These are phyloP conservation scores for Dactylellina drechsleri DNA, from an alignment of 2,329 filamentous ascomycete genomes.

Conservation along the genomic window DNA sequence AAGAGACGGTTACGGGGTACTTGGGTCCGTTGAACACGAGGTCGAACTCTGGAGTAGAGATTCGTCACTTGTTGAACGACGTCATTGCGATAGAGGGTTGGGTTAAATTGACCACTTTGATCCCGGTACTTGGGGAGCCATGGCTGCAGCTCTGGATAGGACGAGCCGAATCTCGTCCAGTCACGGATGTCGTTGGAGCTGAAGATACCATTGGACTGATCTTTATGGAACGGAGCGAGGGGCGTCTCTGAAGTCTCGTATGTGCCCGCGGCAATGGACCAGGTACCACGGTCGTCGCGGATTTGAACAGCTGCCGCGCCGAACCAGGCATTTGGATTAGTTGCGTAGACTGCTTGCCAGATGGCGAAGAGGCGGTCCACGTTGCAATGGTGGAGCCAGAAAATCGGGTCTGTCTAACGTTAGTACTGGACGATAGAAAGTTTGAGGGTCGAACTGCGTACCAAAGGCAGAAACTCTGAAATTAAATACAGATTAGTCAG, in stretches of 20 bases:
- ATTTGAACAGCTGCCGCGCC: slow-evolving; percentile 24
- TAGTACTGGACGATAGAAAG: not conserved
- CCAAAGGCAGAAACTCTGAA: slow-evolving; percentile 44
- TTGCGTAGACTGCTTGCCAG: slow-evolving; percentile 61
- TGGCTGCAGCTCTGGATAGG: slow-evolving; percentile 50
- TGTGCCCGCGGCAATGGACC: slow-evolving; percentile 41
- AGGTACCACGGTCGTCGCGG: slow-evolving; percentile 45
- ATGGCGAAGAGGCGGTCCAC: slow-evolving; percentile 71
- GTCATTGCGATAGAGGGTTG: slow-evolving; percentile 39
- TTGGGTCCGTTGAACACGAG: slow-evolving; percentile 32
- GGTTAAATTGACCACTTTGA: slow-evolving; percentile 33
- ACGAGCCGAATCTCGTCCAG: slow-evolving; percentile 47
- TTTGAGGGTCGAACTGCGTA: slow-evolving; percentile 18
- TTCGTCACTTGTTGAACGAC: slow-evolving; percentile 38
- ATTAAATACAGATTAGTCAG: slow-evolving; percentile 28
- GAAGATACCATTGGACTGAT: slow-evolving; percentile 18
- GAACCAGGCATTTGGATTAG: slow-evolving; percentile 34
- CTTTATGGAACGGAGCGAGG: slow-evolving; percentile 43
- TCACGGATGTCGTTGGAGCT: slow-evolving; percentile 41
- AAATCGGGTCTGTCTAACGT: slow-evolving; percentile 58
- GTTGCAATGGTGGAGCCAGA: slow-evolving; percentile 67
- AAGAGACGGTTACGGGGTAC: slow-evolving; percentile 50
- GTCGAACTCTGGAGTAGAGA: slow-evolving; percentile 39
- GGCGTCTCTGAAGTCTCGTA: slow-evolving; percentile 36
- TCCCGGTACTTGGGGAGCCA: slow-evolving; percentile 44